A percentile compares a stretch with the other conserved stretches of the same genome.
phyloP scores from a whole-genome alignment of 192 early-diverging fungal species.

The Dissophora ornata region DNA sequence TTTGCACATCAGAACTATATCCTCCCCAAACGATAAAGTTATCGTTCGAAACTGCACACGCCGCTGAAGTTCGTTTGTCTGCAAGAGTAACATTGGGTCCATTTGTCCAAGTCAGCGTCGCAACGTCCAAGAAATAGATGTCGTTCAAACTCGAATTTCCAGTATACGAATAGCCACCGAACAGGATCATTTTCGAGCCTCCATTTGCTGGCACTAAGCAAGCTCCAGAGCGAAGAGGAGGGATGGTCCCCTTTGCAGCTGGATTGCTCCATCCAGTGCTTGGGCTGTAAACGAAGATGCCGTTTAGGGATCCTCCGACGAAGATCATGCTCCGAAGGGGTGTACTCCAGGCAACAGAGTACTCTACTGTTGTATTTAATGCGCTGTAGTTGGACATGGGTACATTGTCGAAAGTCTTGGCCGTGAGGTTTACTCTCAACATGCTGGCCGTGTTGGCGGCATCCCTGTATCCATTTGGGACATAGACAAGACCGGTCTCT shows the following conservation, averaged over 20 bases:
- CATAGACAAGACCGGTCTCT: conserved; percentile 3
- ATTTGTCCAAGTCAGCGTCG: not conserved
- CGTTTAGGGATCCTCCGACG: not conserved
- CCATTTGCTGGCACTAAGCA: conserved; percentile 1
- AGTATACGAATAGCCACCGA: not conserved
- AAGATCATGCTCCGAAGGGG: not conserved
- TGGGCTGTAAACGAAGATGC: not conserved
- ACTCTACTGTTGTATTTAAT: not conserved
- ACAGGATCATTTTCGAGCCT: conserved; percentile 8
- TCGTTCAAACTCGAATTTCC: not conserved
- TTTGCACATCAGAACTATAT: too few species aligned
- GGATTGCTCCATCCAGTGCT: not conserved
- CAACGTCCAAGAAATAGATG: conserved; percentile 1
- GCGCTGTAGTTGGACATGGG: not conserved
- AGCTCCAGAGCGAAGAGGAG: not conserved
- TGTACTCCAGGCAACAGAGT: conserved; percentile 6
- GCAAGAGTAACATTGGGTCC: not conserved
- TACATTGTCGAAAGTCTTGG: not conserved
- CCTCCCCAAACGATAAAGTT: conserved; percentile 8
- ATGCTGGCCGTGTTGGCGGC: not conserved
- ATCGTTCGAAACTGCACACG: conserved; percentile 7
- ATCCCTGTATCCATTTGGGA: not conserved
- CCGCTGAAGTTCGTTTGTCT: not conserved
- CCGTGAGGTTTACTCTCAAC: not conserved
- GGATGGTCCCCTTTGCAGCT: not conserved